Percentiles rank a stretch among this genome's conserved stretches.
phyloP scores from a whole-genome alignment of 2,329 filamentous ascomycete species.

The Dothistroma septosporum region DNA sequence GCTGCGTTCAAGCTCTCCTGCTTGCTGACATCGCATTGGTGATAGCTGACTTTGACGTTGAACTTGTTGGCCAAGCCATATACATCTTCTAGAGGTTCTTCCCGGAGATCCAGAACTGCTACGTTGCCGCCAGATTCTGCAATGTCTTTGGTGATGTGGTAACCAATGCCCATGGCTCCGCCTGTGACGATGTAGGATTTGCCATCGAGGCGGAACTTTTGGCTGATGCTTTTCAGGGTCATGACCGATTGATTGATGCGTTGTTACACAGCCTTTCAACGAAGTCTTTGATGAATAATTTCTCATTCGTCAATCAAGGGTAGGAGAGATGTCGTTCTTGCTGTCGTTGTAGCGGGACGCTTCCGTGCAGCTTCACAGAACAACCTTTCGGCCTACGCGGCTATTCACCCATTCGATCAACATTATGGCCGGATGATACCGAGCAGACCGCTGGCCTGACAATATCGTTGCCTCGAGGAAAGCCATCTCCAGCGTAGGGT shows the following conservation, averaged over 20 bases:
- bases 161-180: constrained; percentile 29
- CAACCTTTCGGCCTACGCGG: background rate
- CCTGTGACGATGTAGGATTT: constrained; percentile 29
- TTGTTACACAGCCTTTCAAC: background rate
- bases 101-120: constrained; percentile 58
- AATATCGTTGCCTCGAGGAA: background rate
- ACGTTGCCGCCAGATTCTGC: constrained; percentile 44
- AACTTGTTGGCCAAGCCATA: constrained; percentile 48
- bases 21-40: constrained; percentile 39
- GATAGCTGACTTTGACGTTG: constrained; percentile 52
- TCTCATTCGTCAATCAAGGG: background rate
- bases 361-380: background rate
- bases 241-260: background rate
- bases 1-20: constrained; percentile 23
- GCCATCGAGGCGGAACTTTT: constrained; percentile 24
- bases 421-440: background rate
- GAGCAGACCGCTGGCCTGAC: background rate
- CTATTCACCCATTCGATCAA: background rate
- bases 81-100: constrained; percentile 26
- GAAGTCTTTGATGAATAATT: too few relatives aligned
- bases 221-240: constrained; percentile 12
- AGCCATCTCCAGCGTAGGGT: background rate
- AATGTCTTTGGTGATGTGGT: constrained; percentile 27
- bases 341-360: background rate
- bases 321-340: background rate